Base-by-base conservation (phyloP, 2,329 filamentous ascomycete genomes). In the Colletotrichum zoysiae region DNA sequence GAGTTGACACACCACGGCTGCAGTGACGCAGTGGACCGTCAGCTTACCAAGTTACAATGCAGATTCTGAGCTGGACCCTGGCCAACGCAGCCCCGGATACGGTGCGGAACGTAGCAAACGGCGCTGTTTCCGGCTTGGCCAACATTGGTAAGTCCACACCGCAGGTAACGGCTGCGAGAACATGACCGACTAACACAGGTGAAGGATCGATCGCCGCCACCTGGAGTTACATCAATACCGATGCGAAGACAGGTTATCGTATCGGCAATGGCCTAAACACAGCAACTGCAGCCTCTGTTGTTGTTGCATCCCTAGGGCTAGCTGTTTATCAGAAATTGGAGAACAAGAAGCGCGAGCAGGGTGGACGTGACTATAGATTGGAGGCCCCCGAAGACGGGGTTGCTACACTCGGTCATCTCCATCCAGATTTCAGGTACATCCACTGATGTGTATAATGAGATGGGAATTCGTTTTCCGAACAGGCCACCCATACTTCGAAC, bases 201-300 rank as follows among this genome's bases (percentile, higher is more conserved):
- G 12, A 51, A 78, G 76, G 76, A 14, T 78, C 76, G n/a, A 77
- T 78, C 50, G 71, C 75, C 16, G 77, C 77, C 14, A 78, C 76
- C 3, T 77, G 76, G 77, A 77, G 76, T 46, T 78, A 78, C 40
- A 77, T 77, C 68, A 77, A 76, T 56, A 78, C 76, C 9, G 77
- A 78, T 26, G 76, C 76, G 12, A 74, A 72, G 53, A 76, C 75
- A 2, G 75, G 75, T 0, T 78, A 77, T 63, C 74, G 75, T 6
- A 77, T 77, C 23, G 76, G 77, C 20, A 77, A 78, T 53, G 74
- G 66, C 35, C 58, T 78, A 0, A 78, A 77, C 69, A 75, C 75
- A 4, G 76, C 76, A 1, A 77, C 77, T 0, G 77, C 76, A 9
- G 72, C 70, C 1, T 76, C 77, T 2, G 77, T 77, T 20, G 73